Evolutionary conservation across 1,139 yeast species (phyloP), one percentile per base, ranked within the genome.

Genomic region (Schizosaccharomyces versatilis): DNA sequence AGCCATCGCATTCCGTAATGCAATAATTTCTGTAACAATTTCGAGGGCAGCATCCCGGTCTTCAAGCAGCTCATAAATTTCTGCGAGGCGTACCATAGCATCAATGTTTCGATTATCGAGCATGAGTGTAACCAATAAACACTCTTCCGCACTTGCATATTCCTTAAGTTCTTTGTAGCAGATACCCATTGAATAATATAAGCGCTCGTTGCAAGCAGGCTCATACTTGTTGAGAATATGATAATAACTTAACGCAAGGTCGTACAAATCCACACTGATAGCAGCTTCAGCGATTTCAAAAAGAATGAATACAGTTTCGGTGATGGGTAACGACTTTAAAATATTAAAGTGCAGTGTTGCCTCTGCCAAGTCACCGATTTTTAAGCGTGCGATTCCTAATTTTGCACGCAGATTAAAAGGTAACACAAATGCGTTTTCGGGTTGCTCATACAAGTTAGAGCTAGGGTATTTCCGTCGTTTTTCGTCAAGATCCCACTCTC

Each of bases 341-440:
- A 74, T 75, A 42, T 73, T 76, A 60, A 84, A 80, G 65, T 88
- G 94, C 8, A 66, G 68, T 61, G 80, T 64, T 0, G 95, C 94
- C 61, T 86, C 95, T 1, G 75, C 76, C 39, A 73, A 71, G 44
- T 81, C 74, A 51, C 77, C 80, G 47, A 78, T 67, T 53, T 81
- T 79, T 38, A 90, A 68, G 57, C 98, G 73, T 49, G 84, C 72
- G 36, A 78, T 69, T 0, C 95, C 94, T 32, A 90, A 66, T 65
- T 90, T 84, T 41, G 79, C 80, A 56, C 97, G 69, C 41, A 93
- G 82, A 69, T 88, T 98, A 55, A 88, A 78, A 0, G 96, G 97
- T 38, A 90, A 67, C 8, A 72, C 65, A 62, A 61, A 71, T 17
- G 42, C 56, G 15, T 40, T 32, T 48, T 57, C 36, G 19, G 39